Conservation (phyloP, 208 protist species). For the Acanthamoeba lenticulata region DNA sequence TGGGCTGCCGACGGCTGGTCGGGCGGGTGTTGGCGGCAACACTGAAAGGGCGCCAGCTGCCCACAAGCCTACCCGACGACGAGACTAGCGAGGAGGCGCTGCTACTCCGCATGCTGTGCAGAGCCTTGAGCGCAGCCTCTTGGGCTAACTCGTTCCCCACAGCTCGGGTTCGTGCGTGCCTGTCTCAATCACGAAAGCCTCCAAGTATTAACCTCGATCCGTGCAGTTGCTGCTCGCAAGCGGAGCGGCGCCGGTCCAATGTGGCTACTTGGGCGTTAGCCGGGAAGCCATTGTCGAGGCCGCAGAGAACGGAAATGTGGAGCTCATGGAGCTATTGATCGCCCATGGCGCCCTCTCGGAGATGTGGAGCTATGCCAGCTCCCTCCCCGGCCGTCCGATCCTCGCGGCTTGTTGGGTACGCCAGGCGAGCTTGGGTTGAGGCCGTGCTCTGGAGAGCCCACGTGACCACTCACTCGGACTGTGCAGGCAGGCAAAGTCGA, state of each 20-base stretch:
- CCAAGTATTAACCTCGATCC: not conserved
- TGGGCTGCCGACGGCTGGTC: not conserved
- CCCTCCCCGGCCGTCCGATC: not conserved
- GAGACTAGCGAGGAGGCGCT: not conserved
- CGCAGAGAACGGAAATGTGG: not conserved
- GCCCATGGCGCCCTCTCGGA: not conserved
- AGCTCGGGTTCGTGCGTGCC: not conserved
- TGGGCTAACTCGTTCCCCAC: not conserved
- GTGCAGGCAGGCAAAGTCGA: not conserved
- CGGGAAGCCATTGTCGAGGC: constrained; percentile 2
- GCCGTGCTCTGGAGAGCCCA: too few relatives aligned
- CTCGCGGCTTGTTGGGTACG: not conserved
- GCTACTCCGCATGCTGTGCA: not conserved
- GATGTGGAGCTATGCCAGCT: not conserved
- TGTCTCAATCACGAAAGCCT: not conserved
- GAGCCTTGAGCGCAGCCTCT: not conserved
- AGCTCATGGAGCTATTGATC: constrained; percentile 18
- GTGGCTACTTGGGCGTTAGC: not conserved
- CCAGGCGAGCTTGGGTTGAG: not conserved
- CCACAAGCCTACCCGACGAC: not conserved
- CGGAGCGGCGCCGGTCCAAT: not conserved
- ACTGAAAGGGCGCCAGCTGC: not conserved
- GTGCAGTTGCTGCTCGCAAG: not conserved
- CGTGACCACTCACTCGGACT: not conserved
- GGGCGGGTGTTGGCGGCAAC: not conserved